These are phyloP conservation scores for Marchantia paleacea DNA, from an alignment of 225 moss, liverwort and hornwort species.

Conservation along the genomic window DNA sequence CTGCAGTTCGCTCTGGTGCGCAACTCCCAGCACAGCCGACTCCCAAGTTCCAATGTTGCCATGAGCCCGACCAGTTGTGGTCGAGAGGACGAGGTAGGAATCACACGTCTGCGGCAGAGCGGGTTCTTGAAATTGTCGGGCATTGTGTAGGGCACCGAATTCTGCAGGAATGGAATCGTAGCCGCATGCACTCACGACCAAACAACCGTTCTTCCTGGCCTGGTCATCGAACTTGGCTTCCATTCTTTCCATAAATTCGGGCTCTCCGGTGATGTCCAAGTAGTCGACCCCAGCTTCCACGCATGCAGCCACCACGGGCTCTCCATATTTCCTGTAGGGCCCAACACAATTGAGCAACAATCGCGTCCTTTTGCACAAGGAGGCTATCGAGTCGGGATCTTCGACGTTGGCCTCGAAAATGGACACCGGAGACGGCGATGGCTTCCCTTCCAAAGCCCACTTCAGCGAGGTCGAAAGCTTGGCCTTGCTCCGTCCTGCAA, in stretches of 20 bases:
- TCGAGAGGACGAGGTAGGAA: constrained; percentile 62
- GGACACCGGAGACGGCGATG: constrained; percentile 32
- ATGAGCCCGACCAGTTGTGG: constrained; percentile 33
- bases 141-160: constrained; percentile 73
- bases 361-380: constrained; percentile 72
- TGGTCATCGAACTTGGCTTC: constrained; percentile 62
- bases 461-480: constrained; percentile 70
- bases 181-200: constrained; percentile 90
- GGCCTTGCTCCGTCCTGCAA: constrained; percentile 77
- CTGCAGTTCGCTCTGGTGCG: constrained; percentile 53
- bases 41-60: constrained; percentile 96
- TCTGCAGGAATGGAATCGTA: constrained; percentile 89
- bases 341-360: constrained; percentile 79
- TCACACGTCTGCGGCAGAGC: constrained; percentile 72
- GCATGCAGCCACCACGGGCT: constrained; percentile 87
- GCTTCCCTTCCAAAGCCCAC: constrained; percentile 59
- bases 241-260: constrained; percentile 89
- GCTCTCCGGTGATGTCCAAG: constrained; percentile 84
- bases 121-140: constrained; percentile 58
- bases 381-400: constrained; percentile 52
- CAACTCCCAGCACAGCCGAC: constrained; percentile 69
- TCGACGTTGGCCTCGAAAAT: constrained; percentile 75
- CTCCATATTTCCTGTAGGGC: constrained; percentile 80
- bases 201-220: constrained; percentile 57
- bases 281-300: constrained; percentile 93